Percentiles rank a stretch among this genome's conserved stretches.
These are phyloP conservation scores for Corinectria fuckeliana DNA, from an alignment of 2,329 filamentous ascomycete species.

Conservation along the genomic window DNA sequence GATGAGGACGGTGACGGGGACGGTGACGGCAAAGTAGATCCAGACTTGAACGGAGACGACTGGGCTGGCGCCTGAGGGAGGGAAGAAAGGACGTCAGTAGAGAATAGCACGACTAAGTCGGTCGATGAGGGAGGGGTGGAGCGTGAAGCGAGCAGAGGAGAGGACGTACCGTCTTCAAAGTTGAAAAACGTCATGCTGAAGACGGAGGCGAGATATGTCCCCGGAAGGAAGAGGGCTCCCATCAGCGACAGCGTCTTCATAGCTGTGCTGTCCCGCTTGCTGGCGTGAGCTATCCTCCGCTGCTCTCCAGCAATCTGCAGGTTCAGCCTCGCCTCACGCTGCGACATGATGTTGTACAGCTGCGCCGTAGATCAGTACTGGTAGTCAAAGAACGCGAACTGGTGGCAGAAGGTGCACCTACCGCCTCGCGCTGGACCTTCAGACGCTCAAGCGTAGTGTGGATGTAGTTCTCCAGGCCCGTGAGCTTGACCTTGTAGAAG, in stretches of 20 bases:
- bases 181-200: conserved; percentile 74
- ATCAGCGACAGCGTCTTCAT: conserved; percentile 71
- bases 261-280: conserved; percentile 66
- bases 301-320: conserved; percentile 68
- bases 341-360: conserved; percentile 71
- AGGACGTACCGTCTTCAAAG: conserved; percentile 55
- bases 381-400: neutral
- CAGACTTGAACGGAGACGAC: conserved; percentile 61
- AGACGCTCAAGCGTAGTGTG: conserved; percentile 66
- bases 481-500: conserved; percentile 67
- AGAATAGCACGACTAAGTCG: neutral
- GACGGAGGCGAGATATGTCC: conserved; percentile 67
- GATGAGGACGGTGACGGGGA: conserved; percentile 63
- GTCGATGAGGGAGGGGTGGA: too few species aligned
- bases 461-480: conserved; percentile 68
- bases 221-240: conserved; percentile 68
- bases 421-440: conserved; percentile 66
- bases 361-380: conserved; percentile 37
- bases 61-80: conserved; percentile 41
- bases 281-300: conserved; percentile 63
- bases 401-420: conserved; percentile 44
- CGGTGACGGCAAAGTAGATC: conserved; percentile 68
- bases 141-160: neutral
- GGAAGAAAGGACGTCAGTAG: neutral
- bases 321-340: conserved; percentile 69